Base-by-base conservation (phyloP, 2,329 filamentous ascomycete species). In the Aspergillus viridinutans region DNA sequence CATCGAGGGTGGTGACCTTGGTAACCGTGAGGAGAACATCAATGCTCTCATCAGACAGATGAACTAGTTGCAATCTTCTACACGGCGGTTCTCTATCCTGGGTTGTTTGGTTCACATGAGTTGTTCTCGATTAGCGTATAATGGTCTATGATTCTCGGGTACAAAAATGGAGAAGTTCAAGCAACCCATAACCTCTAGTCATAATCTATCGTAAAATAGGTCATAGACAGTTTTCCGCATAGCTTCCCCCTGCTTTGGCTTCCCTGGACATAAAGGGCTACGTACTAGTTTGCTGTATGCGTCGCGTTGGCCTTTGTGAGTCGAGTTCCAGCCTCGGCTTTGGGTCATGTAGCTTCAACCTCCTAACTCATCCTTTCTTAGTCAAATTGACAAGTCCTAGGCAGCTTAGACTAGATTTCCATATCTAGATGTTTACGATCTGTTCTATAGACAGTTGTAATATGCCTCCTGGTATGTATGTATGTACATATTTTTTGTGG, bases 21-120 rank as follows among this genome's bases (percentile, higher is more conserved):
- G 94, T 78, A 97, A 99, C 87, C 90, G 94, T 69, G 94, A 99
- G 85, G 92, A 97, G 74, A 88, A 92, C 83, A 97, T 97, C 87
- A 97, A 97, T 81, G 84, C 81, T 73, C 86, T 97, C 76, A 89
- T 99, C 83, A 87, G 90, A 80, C 91, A 96, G 84, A 97, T 97
- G 94, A 97, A 97, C 87, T 99, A 95, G 70, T 69, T 66, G 21
- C 23, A 21, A 3, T 47, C 43, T 7, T 47, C 20, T 66, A 51
- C 38, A 54, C 61, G 52, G 29, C 49, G 61, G 57, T 56, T 66
- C 58, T 52, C 58, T 59, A 61, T 67, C 61, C 63, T 64, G 67
- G 69, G 71, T 72, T 73, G 67, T 71, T 67, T 67, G 60, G 63
- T 65, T 61, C 60, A 65, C 64, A 63, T 60, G 62, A 67, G 64